These are phyloP conservation scores for Tothia fuscella DNA, from an alignment of 2,329 filamentous ascomycete species.

Conservation along the genomic window DNA sequence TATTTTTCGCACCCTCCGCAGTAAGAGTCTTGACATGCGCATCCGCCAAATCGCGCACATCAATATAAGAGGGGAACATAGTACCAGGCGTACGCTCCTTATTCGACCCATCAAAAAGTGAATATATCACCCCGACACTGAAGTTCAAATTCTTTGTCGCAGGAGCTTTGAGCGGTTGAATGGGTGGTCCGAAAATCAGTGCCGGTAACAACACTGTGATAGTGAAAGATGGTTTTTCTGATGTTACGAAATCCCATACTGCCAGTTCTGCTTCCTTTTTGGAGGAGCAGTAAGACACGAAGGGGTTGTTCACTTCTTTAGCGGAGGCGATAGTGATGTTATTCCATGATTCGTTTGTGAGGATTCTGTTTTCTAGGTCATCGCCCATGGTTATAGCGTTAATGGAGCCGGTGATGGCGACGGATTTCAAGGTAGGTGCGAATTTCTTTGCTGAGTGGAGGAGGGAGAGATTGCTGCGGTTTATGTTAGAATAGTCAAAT, in stretches of 20 bases:
- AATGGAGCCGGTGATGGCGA: constrained; percentile 21
- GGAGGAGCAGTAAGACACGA: constrained; percentile 41
- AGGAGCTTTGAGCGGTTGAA: constrained; percentile 52
- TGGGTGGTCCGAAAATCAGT: constrained; percentile 42
- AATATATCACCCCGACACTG: constrained; percentile 41
- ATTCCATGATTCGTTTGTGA: constrained; percentile 37
- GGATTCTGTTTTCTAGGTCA: constrained; percentile 14
- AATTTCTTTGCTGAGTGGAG: constrained; percentile 18
- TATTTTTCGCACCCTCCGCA: constrained; percentile 43
- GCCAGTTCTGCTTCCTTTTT: constrained; percentile 44
- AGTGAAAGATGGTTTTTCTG: constrained; percentile 35
- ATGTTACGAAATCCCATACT: constrained; percentile 40
- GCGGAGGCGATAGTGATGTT: constrained; percentile 32
- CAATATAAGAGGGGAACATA: constrained; percentile 37
- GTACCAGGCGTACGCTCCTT: constrained; percentile 46
- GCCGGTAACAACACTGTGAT: constrained; percentile 44
- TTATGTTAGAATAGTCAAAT: too few relatives aligned
- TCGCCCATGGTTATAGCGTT: constrained; percentile 18
- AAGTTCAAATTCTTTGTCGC: constrained; percentile 62
- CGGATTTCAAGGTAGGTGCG: constrained; percentile 19
- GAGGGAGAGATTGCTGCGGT: constrained; percentile 14
- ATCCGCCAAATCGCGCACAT: constrained; percentile 45
- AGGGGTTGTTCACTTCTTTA: constrained; percentile 27
- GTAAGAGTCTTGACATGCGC: constrained; percentile 49
- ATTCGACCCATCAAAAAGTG: constrained; percentile 46